A percentile compares a stretch with the other conserved stretches of the same genome.
phyloP scores from a whole-genome alignment of 2,329 filamentous ascomycete species.

The Pochonia chlamydosporia region DNA sequence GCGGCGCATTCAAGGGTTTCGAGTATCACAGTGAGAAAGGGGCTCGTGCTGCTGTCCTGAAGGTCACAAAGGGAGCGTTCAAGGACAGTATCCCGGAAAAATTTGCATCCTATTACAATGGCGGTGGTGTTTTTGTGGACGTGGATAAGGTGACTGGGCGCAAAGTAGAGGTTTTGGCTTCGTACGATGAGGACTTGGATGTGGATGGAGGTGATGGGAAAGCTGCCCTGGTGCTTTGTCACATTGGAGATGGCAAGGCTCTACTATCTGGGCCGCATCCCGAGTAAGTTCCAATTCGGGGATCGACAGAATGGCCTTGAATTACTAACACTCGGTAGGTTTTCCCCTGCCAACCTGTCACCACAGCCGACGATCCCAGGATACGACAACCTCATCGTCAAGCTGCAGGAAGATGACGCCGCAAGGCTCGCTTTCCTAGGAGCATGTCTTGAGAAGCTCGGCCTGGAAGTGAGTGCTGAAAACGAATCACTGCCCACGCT shows the following conservation, averaged over 20 bases:
- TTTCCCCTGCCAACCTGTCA: conserved; percentile 72
- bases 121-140: conserved; percentile 88
- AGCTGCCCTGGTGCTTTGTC: conserved; percentile 75
- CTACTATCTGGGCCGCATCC: conserved; percentile 86
- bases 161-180: conserved; percentile 76
- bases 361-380: conserved; percentile 59
- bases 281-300: conserved; percentile 51
- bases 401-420: conserved; percentile 62
- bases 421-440: conserved; percentile 70
- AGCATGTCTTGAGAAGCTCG: conserved; percentile 72
- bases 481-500: conserved; percentile 68
- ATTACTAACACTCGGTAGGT: conserved; percentile 46
- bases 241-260: conserved; percentile 72
- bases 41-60: conserved; percentile 65
- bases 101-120: conserved; percentile 85
- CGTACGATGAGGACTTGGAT: conserved; percentile 66
- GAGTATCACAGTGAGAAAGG: conserved; percentile 84
- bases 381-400: conserved; percentile 65
- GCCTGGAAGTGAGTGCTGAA: conserved; percentile 69
- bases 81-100: conserved; percentile 48
- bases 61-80: conserved; percentile 57
- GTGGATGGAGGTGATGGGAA: conserved; percentile 69
- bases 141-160: conserved; percentile 53
- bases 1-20: conserved; percentile 83
- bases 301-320: background rate